phyloP scores from a whole-genome alignment of 441 rosid species.

The Rhodomyrtus psidioides region DNA sequence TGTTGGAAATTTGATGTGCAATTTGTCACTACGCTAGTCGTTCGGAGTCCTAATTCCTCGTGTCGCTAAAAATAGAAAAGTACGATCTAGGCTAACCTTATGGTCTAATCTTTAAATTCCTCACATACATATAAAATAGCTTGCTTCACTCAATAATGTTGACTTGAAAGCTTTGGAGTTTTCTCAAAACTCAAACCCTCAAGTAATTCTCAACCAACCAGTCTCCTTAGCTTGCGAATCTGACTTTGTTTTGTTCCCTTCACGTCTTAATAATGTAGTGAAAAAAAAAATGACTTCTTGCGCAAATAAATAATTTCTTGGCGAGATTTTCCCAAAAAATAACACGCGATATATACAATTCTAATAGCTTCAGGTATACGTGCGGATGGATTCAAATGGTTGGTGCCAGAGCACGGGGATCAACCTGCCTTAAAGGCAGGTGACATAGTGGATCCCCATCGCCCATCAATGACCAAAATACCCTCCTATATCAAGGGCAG shows the following conservation, averaged over 20 bases:
- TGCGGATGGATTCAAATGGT: neutral
- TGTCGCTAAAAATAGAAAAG: neutral
- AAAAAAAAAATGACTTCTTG: neutral
- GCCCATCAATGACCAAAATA: no score
- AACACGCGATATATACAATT: neutral
- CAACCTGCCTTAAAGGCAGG: no score
- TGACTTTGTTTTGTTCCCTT: neutral
- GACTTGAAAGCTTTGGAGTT: neutral
- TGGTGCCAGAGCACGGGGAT: no score
- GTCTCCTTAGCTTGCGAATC: neutral
- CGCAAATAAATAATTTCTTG: neutral
- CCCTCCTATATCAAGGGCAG: no score
- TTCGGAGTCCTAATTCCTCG: neutral
- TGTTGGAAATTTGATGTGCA: neutral
- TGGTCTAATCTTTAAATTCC: neutral
- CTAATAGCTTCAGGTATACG: neutral
- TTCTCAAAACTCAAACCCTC: neutral
- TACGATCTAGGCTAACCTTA: neutral
- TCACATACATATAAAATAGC: neutral
- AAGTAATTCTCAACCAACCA: neutral
- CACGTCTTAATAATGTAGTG: neutral
- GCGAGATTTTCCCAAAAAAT: neutral
- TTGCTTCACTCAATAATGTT: neutral
- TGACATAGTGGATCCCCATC: no score
- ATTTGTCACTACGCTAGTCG: neutral